Evolutionary conservation across 257 asterid genomes (phyloP).

Genomic region (Nicotiana noctiflora): DNA sequence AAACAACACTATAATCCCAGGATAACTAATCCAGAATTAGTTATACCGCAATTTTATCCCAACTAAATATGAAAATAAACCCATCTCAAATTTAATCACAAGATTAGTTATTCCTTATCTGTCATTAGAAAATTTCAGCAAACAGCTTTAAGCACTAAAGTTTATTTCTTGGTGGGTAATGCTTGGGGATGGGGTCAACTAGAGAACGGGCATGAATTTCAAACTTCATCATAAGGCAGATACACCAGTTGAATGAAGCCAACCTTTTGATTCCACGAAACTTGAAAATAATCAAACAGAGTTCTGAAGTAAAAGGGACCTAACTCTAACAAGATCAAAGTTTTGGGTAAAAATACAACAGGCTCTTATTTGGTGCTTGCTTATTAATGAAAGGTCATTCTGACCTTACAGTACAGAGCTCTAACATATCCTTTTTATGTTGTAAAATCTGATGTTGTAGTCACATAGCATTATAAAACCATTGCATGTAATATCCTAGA

Average conservation of each 20-base stretch:
- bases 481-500: neutral
- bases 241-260: neutral
- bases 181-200: neutral
- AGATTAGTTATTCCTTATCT: too few relatives aligned
- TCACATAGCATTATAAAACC: neutral
- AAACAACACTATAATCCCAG: too few relatives aligned
- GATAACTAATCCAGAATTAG: too few relatives aligned
- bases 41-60: too few relatives aligned
- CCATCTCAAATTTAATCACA: too few relatives aligned
- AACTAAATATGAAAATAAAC: too few relatives aligned
- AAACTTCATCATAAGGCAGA: neutral
- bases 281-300: neutral
- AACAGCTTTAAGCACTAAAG: neutral
- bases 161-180: neutral
- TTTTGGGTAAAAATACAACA: constrained; percentile 1
- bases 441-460: neutral
- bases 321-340: neutral
- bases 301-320: neutral
- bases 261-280: neutral
- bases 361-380: neutral
- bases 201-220: neutral
- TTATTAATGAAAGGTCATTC: neutral
- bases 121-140: neutral
- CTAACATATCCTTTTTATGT: too few relatives aligned
- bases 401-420: neutral